Percentiles rank a stretch among this genome's conserved stretches.
Evolutionary conservation across 495 filamentous ascomycete species (phyloP).

Genomic region (Cryomyces antarcticus): DNA sequence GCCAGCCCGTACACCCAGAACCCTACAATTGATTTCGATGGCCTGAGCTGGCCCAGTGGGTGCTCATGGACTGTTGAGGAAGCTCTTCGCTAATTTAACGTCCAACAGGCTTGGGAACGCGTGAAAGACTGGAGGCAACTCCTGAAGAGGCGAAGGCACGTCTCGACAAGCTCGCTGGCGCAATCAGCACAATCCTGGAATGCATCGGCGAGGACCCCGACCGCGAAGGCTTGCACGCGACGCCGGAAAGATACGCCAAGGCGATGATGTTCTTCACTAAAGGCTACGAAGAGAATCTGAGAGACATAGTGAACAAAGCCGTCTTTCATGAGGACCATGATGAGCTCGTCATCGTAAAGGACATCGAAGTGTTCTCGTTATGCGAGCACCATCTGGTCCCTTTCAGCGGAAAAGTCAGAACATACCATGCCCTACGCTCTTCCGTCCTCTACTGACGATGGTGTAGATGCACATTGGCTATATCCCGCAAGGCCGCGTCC

Average conservation of each 20-base stretch:
- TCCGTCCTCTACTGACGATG: background rate
- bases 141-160: conserved; percentile 50
- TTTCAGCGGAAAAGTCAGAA: conserved; percentile 69
- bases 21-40: conserved; percentile 57
- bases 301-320: conserved; percentile 80
- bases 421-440: background rate
- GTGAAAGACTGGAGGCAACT: conserved; percentile 58
- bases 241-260: conserved; percentile 80
- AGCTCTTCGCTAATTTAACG: background rate
- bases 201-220: conserved; percentile 92
- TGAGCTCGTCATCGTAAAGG: conserved; percentile 91
- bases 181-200: conserved; percentile 78
- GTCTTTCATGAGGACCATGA: conserved; percentile 96
- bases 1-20: conserved; percentile 40
- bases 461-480: conserved; percentile 92
- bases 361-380: conserved; percentile 87
- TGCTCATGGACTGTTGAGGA: background rate
- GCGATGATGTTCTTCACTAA: conserved; percentile 99
- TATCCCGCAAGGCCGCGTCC: conserved; percentile 67
- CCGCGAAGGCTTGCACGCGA: conserved; percentile 70
- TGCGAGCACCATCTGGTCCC: conserved; percentile 98
- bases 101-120: conserved; percentile 48
- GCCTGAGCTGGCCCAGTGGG: conserved; percentile 48
- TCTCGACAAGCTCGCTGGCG: conserved; percentile 59
- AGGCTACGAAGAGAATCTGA: conserved; percentile 89